A percentile compares a stretch with the other conserved stretches of the same genome.
Conservation (phyloP, 805 yeast species). For the Saturnispora halmiae region DNA sequence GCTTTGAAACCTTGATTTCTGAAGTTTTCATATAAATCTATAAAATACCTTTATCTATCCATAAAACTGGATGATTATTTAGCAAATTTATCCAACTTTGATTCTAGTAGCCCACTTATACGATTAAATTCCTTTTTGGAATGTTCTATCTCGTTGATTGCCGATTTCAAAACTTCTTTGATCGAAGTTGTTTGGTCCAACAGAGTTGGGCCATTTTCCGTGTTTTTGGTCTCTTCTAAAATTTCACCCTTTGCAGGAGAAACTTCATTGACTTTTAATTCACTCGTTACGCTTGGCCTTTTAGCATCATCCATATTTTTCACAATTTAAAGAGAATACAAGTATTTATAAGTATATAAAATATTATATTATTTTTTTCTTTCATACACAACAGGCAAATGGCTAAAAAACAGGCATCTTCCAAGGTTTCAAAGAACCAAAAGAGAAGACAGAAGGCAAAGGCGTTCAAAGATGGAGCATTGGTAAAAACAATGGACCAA, state of each 20-base stretch:
- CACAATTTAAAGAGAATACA: neutral
- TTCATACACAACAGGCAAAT: neutral
- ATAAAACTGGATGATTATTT: too few relatives aligned
- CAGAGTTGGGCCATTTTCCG: neutral
- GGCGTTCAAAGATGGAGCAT: neutral
- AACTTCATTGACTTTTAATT: neutral
- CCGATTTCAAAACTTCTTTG: neutral
- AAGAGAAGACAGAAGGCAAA: slow-evolving; percentile 6
- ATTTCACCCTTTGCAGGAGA: too few relatives aligned
- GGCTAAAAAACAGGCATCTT: neutral
- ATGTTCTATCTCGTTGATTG: slow-evolving; percentile 4
- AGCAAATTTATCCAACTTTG: slow-evolving; percentile 2
- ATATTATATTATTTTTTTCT: too few relatives aligned
- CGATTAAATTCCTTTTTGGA: slow-evolving; percentile 4
- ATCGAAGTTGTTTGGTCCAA: neutral
- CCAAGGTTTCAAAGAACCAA: slow-evolving; percentile 5
- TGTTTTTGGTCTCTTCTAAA: neutral
- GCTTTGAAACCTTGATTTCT: neutral
- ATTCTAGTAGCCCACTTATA: slow-evolving; percentile 1
- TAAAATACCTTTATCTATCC: too few relatives aligned
- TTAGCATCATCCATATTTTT: neutral
- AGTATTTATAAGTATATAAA: too few relatives aligned
- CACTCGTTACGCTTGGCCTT: slow-evolving; percentile 1
- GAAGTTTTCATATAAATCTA: too few relatives aligned
- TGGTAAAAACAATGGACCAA: neutral